Evolutionary conservation across 2,329 filamentous ascomycete species (phyloP).

Genomic region (Chaetomium sp.): DNA sequence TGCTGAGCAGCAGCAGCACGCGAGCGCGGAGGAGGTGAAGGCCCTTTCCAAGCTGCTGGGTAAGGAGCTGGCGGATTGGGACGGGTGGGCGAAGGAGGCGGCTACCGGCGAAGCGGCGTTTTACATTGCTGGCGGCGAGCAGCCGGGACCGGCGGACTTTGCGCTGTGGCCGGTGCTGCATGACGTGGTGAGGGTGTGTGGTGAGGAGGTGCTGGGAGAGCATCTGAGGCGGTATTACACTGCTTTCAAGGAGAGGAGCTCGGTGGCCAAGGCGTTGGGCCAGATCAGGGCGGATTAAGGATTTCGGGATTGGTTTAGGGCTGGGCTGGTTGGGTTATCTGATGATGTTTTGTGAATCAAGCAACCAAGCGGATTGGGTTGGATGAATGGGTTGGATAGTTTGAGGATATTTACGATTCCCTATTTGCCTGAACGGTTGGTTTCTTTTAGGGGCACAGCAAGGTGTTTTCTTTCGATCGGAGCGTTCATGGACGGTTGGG

Average conservation of each 20-base stretch:
- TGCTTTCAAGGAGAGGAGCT: constrained; percentile 34
- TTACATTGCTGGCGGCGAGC: constrained; percentile 49
- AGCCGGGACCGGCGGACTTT: constrained; percentile 54
- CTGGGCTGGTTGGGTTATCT: not conserved
- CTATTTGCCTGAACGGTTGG: not conserved
- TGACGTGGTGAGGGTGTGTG: constrained; percentile 45
- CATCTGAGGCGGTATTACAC: constrained; percentile 45
- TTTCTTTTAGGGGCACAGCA: not conserved
- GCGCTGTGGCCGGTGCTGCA: constrained; percentile 60
- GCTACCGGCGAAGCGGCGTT: constrained; percentile 17
- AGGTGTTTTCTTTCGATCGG: not conserved
- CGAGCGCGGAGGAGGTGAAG: not conserved
- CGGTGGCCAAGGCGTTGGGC: constrained; percentile 33
- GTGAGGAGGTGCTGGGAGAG: constrained; percentile 39
- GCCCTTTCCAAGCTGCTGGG: constrained; percentile 10
- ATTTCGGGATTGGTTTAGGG: not conserved
- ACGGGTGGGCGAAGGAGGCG: constrained; percentile 43
- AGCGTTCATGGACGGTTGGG: too few relatives aligned
- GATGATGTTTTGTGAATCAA: not conserved
- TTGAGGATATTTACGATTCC: not conserved
- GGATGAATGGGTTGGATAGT: not conserved
- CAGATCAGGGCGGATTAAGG: constrained; percentile 6
- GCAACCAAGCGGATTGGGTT: not conserved
- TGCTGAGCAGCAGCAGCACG: not conserved
- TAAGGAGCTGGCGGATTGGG: constrained; percentile 45